Base-by-base conservation (phyloP, 148 eudicot species). In the Gaultheria prostrata region DNA sequence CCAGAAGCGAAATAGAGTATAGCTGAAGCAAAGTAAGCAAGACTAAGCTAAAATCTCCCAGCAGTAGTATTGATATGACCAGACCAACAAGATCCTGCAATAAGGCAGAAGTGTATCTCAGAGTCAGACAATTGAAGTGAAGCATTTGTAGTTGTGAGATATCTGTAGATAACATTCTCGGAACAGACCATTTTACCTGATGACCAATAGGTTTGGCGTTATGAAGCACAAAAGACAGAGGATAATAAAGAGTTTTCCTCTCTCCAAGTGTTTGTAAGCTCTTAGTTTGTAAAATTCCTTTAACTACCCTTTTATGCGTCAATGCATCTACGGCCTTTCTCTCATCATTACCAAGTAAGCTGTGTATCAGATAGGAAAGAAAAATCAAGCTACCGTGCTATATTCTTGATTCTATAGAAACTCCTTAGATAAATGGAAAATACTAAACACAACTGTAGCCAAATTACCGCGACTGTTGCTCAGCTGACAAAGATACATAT, bases 71-170 rank as follows among this genome's bases (percentile, higher is more conserved):
- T n/a, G 97, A 94, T 82, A 97, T 95, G 80, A 90, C 93, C 81
- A 97, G 88, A 45, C 99, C 99, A 84, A 97, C 93, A 79, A 97
- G 88, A 92, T 94, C 99, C 99, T 97, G 95, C 90, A 89, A 83
- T 11, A 43, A 77, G 32, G n/a, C 33, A 76, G 82, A 78, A 53
- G 21, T 12, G 72, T 10, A 81, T 21, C 72, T 63, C 10, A 78
- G 65, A 50, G 61, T 63, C 10, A 78, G 65, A 50, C 13, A 39
- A 15, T 26, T 67, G 39, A n/a, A 35, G 54, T 51, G 46, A 82
- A 67, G 77, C 77, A 78, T n/a, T 32, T 54, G 13, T 8, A n/a
- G 35, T 79, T 13, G 3, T 54, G 70, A 79, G 30, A 35, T 50
- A 50, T 54, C 39, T 20, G 59, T 20, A 33, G 85, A 48, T 17